Conservation (phyloP, 768 basidiomycete genomes). For the Calocera viscosa region DNA sequence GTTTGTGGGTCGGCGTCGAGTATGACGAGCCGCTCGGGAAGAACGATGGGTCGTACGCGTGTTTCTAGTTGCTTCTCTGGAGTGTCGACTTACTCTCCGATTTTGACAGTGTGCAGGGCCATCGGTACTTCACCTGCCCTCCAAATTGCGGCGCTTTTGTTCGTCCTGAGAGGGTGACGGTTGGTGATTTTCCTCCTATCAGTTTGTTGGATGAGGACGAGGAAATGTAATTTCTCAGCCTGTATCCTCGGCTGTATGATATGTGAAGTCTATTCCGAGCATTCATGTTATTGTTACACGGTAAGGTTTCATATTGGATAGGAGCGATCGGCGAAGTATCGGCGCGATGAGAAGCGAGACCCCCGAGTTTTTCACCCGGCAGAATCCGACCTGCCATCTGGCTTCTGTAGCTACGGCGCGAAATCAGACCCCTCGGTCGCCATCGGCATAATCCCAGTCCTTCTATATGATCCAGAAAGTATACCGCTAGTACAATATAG, state of each 20-base stretch:
- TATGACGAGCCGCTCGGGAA: conserved; percentile 94
- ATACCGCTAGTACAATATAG: not conserved
- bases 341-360: conserved; percentile 1
- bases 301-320: not conserved
- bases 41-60: conserved; percentile 82
- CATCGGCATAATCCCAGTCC: not conserved
- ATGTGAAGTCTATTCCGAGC: not conserved
- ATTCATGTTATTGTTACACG: not conserved
- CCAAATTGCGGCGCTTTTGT: conserved; percentile 78
- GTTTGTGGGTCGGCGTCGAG: conserved; percentile 82
- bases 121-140: conserved; percentile 69
- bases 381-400: not conserved
- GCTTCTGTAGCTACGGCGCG: not conserved
- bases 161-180: conserved; percentile 60
- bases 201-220: conserved; percentile 53
- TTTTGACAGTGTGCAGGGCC: conserved; percentile 57
- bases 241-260: not conserved
- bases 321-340: not conserved
- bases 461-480: not conserved
- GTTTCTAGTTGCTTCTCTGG: not conserved
- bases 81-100: not conserved
- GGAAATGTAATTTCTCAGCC: conserved; percentile 41
- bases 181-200: conserved; percentile 80
- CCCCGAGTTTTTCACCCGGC: not conserved
- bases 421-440: not conserved